Evolutionary conservation across 1,284 basidiomycete genomes (phyloP), one percentile per base, ranked within the genome.

Genomic region (Athelia psychrophila): DNA sequence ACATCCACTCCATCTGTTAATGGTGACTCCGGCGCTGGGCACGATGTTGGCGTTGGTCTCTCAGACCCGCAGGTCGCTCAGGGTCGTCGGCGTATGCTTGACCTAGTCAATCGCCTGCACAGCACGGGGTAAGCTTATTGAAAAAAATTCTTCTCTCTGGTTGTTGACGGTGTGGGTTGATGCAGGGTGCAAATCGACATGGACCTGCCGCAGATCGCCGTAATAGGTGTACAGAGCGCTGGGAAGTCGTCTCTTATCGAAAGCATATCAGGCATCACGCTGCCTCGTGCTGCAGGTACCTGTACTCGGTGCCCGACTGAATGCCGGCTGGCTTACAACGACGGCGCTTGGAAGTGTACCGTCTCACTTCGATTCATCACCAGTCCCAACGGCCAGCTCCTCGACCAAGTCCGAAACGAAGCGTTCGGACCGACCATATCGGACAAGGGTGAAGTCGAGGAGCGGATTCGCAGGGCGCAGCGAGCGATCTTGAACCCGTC

Each of bases 241-340:
- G 88, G 88, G 0, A 91, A 91, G 57, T 87, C 84, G 0, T 88
- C 85, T 0, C 70, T 90, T 2, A 87, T 91, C 15, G 87, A 91
- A 58, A 77, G 84, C 0, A 88, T 91, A 25, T 86, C 83, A 16
- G 86, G 85, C 0, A 80, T 90, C 49, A 84, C 77, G 0, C 66
- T 91, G 0, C 87, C 87, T 16, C 78, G 86, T 3, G 82, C 83
- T 2, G 66, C 71, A 18, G 81, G 81, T 0, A 83, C 82, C 0
- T 91, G 88, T 56, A 91, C 88, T 0, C 73, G 87, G n/a, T 88
- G 85, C 54, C 86, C 88, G 0, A 88, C 83, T 0, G 87, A 90
- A 56, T 86, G 84, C 56, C 77, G 80, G 10, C 72, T 90, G 0
- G 72, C 79, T 0, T 63, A 69, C 13, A 77, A 78, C 0, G 54